Base-by-base conservation (phyloP, 2,329 filamentous ascomycete genomes). In the Bisporella sp. region DNA sequence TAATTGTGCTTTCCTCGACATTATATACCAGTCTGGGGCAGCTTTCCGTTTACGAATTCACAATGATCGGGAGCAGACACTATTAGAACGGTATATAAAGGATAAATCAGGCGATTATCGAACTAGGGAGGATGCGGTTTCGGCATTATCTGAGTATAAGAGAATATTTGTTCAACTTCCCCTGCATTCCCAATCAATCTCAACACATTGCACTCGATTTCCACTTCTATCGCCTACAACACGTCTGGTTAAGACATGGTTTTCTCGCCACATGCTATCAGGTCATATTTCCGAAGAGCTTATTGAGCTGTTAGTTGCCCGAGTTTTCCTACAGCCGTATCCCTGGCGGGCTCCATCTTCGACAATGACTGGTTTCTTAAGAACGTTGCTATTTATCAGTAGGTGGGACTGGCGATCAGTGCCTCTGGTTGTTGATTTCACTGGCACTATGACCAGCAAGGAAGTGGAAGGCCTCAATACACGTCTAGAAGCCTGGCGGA, bases 351-450 rank as follows among this genome's bases (percentile, higher is more conserved):
- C 78, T 0, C 92, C 95, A 0, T 85, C 86, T 0, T 92, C 85
- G 59, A 75, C 85, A 7, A 82, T 83, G 59, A 85, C 85, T 0
- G 93, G 88, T 4, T 92, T 99, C 64, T 69, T 95, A 31, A 82
- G 91, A 28, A 87, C 88, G 1, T 73, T 99, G 1, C 73, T 84
- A 32, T 86, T 92, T 66, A 74, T 99, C 11, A 82, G 90, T 1
- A 78, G 82, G 41, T 99, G 93, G 90, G 89, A 97, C 66, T 99
- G 93, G 93, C 81, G 87, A 31, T 75, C 83, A 6, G 84, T 90
- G 48, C 87, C 93, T 1, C 74, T 97, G 32, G 75, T 96, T 33
- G 76, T 96, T 30, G 89, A 96, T 66, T 77, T 89, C 30, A 78
- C 81, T 8, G 78, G 76, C 53, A 78, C 82, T 11, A 74, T 95